phyloP scores from a whole-genome alignment of 345 rosid genomes.

The Rubroshorea leprosula region DNA sequence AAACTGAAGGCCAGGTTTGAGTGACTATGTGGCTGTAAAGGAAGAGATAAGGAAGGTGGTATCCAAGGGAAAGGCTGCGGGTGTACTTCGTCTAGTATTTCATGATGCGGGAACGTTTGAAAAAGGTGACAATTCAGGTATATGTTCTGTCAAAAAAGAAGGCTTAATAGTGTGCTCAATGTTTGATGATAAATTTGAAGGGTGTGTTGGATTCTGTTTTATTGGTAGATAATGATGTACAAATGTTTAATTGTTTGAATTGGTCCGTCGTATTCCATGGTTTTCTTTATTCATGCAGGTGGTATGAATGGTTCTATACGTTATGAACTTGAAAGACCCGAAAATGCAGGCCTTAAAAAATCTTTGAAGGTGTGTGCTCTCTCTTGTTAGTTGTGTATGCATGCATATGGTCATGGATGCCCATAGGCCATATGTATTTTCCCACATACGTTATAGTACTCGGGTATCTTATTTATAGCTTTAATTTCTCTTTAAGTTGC shows the following conservation, averaged over 20 bases:
- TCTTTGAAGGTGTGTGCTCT: conserved; percentile 50
- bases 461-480: not conserved
- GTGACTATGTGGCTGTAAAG: conserved; percentile 31
- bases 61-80: conserved; percentile 87
- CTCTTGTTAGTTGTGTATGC: not conserved
- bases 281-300: conserved; percentile 38
- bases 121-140: conserved; percentile 50
- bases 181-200: too few species aligned
- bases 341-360: conserved; percentile 80
- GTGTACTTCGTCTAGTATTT: conserved; percentile 91
- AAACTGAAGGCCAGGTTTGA: conserved; percentile 29
- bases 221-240: not conserved
- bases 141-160: not conserved
- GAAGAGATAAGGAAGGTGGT: conserved; percentile 62
- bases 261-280: not conserved
- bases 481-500: conserved; percentile 1
- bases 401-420: not conserved
- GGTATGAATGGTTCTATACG: conserved; percentile 90
- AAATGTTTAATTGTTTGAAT: too few species aligned
- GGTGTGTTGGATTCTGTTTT: not conserved
- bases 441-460: too few species aligned
- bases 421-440: too few species aligned
- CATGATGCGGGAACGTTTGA: conserved; percentile 98
- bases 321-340: conserved; percentile 87
- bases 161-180: too few species aligned